Percentiles rank a stretch among this genome's conserved stretches.
phyloP scores from a whole-genome alignment of 2,329 filamentous ascomycete genomes.

The Pseudopithomyces chartarum region DNA sequence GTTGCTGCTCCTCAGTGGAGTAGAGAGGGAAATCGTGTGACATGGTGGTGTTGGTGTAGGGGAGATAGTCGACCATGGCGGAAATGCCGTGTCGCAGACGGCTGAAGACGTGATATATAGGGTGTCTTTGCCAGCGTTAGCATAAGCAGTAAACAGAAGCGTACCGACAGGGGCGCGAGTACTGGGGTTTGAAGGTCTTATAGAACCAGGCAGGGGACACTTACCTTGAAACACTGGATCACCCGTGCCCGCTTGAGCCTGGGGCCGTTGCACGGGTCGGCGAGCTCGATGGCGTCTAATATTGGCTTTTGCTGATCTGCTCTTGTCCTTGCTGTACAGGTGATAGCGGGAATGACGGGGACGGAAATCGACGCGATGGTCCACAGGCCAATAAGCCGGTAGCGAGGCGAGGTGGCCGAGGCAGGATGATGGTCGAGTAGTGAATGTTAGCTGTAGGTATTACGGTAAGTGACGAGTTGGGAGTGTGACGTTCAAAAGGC shows the following conservation, averaged over 20 bases:
- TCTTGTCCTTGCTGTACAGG: constrained; percentile 23
- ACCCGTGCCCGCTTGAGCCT: constrained; percentile 25
- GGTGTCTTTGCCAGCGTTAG: constrained; percentile 30
- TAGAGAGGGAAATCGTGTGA: constrained; percentile 47
- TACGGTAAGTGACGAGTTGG: too few species aligned
- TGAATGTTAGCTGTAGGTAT: too few species aligned
- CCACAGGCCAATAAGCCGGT: constrained; percentile 31
- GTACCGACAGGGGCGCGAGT: constrained; percentile 16
- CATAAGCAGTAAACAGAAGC: constrained; percentile 27
- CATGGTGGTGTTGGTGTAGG: constrained; percentile 37
- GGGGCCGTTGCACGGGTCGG: constrained; percentile 35
- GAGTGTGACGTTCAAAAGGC: constrained; percentile 37
- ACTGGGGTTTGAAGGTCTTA: constrained; percentile 27
- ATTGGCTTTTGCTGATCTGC: constrained; percentile 29
- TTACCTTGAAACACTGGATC: constrained; percentile 37
- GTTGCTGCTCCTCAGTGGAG: constrained; percentile 38
- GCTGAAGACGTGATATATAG: constrained; percentile 17
- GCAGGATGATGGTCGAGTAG: background rate
- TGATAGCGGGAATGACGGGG: constrained; percentile 26
- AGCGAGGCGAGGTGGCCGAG: constrained; percentile 16
- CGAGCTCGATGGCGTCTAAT: constrained; percentile 26
- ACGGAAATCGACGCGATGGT: constrained; percentile 21
- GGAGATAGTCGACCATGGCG: constrained; percentile 44
- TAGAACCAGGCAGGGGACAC: constrained; percentile 37
- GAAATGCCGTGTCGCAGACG: constrained; percentile 7